Conservation (phyloP, 2,329 filamentous ascomycete species). For the Rugonectria rugulosa region DNA sequence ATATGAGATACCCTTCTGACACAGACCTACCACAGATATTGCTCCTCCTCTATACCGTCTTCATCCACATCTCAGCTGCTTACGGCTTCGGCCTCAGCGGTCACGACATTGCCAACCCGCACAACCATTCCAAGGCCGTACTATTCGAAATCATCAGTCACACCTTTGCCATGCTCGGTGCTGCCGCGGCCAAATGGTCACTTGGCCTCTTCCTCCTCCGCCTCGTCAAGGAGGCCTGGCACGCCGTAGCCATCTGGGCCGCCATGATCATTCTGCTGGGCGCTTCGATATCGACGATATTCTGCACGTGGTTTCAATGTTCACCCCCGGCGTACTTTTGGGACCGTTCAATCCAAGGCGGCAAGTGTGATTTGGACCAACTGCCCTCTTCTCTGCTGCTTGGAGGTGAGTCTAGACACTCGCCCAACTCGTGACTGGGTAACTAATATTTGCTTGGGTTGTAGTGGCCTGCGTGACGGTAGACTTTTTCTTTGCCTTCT, state of each 20-base stretch:
- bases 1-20: too few relatives aligned
- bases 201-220: constrained; percentile 47
- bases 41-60: constrained; percentile 41
- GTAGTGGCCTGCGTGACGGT: constrained; percentile 31
- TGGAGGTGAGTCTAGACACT: constrained; percentile 17
- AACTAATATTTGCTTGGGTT: too few relatives aligned
- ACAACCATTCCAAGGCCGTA: constrained; percentile 31
- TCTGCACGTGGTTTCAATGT: constrained; percentile 17
- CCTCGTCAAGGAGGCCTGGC: constrained; percentile 41
- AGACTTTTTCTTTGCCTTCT: constrained; percentile 48
- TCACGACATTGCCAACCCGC: constrained; percentile 23
- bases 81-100: constrained; percentile 45
- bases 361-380: constrained; percentile 11
- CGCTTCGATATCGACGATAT: not conserved
- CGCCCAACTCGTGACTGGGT: too few relatives aligned
- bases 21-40: too few relatives aligned
- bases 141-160: constrained; percentile 42
- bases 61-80: constrained; percentile 37
- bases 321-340: constrained; percentile 17
- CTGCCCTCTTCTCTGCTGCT: constrained; percentile 6
- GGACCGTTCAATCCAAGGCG: constrained; percentile 8
- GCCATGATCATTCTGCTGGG: constrained; percentile 27
- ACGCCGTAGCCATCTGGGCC: constrained; percentile 43
- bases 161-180: constrained; percentile 45
- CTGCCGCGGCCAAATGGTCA: constrained; percentile 45